Conservation (phyloP, 768 basidiomycete genomes). For the Boletellus emodensis region DNA sequence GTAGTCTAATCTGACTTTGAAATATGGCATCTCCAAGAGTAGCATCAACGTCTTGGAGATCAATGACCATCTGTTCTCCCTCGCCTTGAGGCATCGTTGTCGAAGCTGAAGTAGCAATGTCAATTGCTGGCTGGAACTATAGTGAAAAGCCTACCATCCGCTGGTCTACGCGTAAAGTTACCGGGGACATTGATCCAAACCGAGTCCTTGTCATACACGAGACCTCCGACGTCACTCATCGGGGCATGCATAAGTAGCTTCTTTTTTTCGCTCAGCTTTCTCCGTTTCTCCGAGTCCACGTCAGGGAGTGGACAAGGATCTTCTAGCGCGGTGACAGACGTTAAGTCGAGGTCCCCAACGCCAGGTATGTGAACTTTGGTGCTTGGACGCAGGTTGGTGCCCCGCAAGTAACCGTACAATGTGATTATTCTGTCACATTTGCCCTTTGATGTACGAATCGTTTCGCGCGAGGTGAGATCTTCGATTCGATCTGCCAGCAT, state of each 20-base stretch:
- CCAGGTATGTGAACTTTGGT: conserved; percentile 91
- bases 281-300: conserved; percentile 81
- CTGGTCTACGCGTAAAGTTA: conserved; percentile 79
- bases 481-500: conserved; percentile 92
- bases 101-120: conserved; percentile 41
- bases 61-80: conserved; percentile 97
- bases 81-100: conserved; percentile 79
- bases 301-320: conserved; percentile 97
- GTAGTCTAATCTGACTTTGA: conserved; percentile 75
- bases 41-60: conserved; percentile 78
- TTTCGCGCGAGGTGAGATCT: conserved; percentile 88
- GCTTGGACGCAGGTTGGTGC: conserved; percentile 75
- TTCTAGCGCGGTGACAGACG: conserved; percentile 67
- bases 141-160: conserved; percentile 45
- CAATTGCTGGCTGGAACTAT: neutral
- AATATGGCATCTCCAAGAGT: conserved; percentile 85
- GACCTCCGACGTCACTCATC: conserved; percentile 97
- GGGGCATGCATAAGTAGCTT: conserved; percentile 91
- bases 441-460: conserved; percentile 69
- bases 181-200: conserved; percentile 98
- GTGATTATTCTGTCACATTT: conserved; percentile 94
- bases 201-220: conserved; percentile 97
- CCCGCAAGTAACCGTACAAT: conserved; percentile 91
- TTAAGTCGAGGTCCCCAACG: conserved; percentile 82
- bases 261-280: conserved; percentile 94